Evolutionary conservation across 1,139 yeast species (phyloP).

Genomic region (Magnusiomyces magnusii): DNA sequence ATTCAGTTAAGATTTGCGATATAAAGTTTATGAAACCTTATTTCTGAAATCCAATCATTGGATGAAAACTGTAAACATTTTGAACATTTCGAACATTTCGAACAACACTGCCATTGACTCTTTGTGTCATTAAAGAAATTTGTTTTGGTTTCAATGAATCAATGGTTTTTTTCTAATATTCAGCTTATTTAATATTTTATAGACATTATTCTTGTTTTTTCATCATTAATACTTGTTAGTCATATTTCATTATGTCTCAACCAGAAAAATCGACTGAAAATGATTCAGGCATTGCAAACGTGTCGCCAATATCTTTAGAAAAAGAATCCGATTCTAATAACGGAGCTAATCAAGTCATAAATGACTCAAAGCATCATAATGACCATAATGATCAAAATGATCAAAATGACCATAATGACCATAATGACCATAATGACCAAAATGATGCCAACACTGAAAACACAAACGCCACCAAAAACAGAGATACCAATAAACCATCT

Average conservation of each 20-base stretch:
- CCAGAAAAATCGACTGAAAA: neutral
- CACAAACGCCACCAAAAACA: no score
- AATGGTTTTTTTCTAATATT: no score
- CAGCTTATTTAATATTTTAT: neutral
- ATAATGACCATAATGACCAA: no score
- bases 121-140: no score
- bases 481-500: no score
- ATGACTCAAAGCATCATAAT: neutral
- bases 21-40: neutral
- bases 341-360: neutral
- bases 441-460: no score
- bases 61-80: neutral
- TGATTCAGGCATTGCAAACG: neutral
- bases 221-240: neutral
- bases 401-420: no score
- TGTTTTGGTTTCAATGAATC: no score
- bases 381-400: no score
- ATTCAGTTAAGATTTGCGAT: neutral
- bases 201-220: neutral
- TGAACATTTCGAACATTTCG: no score
- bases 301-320: neutral
- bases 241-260: neutral
- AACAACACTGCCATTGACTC: no score
- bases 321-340: neutral
- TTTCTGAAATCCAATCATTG: neutral